Base-by-base conservation (phyloP, 768 basidiomycete species). In the Sporobolomyces roseus region DNA sequence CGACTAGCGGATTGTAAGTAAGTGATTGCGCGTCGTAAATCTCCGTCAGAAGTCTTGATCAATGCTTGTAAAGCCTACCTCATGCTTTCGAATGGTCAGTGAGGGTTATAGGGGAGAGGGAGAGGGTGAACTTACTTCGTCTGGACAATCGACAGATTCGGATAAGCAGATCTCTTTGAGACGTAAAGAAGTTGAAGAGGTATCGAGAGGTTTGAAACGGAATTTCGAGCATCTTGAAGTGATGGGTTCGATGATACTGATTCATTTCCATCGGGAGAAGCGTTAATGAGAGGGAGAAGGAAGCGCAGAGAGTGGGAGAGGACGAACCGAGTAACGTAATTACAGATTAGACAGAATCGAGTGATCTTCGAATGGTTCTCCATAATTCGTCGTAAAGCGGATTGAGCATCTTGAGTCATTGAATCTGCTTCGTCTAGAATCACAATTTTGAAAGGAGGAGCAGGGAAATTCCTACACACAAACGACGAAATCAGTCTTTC, bases 181-280 rank as follows among this genome's bases (percentile, higher is more conserved):
- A 58, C 96, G 85, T 19, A 83, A 78, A 46, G 85, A 83, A 7
- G 92, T 87, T 12, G 92, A 92, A 19, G 81, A 78, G 21, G 86
- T 80, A 77, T 93, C 93, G 30, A 99, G 83, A 3, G 96, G 91
- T 16, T 90, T 91, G 80, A 99, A 99, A 46, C 96, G 88, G 80
- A 99, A 99, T 80, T 99, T 99, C 53, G 92, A 94, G 80, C 96
- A 99, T 61, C 96, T 88, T n/a, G 93, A 97, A 27, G 96, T 91
- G 30, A 99, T 84, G 1, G 96, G 96, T 77, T 99, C 96, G 63
- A 99, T 99, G 68, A 99, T 99, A 73, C 94, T 99, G 30, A 46
- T 23, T 7, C 6, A 21, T 46, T 14, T 23, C 12, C 7, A 13
- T 23, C 12, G 45, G 6, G 12, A 46, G 13, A 13, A 38, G 6